Percentiles rank a stretch among this genome's conserved stretches.
These are phyloP conservation scores for Phyllostachys edulis DNA, from an alignment of 176 grass and related monocot genomes.

Conservation along the genomic window DNA sequence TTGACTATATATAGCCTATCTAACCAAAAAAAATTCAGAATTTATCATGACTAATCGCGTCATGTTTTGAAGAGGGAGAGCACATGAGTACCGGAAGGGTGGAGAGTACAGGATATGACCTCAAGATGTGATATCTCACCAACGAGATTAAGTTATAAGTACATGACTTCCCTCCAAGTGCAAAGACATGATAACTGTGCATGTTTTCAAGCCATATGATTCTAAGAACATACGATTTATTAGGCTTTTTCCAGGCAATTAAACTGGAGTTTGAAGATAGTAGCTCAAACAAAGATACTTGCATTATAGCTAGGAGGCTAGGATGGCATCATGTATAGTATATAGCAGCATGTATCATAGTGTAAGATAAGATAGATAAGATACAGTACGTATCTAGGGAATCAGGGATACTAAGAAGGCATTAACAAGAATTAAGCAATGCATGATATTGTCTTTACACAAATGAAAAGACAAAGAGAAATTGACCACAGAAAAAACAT, in stretches of 20 bases:
- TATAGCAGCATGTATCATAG: neutral
- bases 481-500: neutral
- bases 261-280: neutral
- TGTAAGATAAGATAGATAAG: neutral
- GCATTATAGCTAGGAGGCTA: neutral
- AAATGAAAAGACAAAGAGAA: neutral
- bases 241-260: neutral
- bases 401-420: neutral
- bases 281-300: conserved; percentile 4
- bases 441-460: neutral
- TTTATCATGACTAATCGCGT: too few species aligned
- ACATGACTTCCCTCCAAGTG: neutral
- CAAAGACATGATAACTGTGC: neutral
- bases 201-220: neutral
- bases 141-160: neutral
- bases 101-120: too few species aligned
- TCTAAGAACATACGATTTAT: neutral
- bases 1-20: too few species aligned
- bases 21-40: too few species aligned
- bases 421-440: neutral
- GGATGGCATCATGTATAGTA: neutral
- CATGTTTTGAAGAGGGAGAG: too few species aligned
- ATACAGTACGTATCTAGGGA: neutral
- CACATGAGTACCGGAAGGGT: too few species aligned
- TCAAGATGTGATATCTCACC: neutral